phyloP scores from a whole-genome alignment of 129 eudicot species.

The Gnaphalium uliginosum region DNA sequence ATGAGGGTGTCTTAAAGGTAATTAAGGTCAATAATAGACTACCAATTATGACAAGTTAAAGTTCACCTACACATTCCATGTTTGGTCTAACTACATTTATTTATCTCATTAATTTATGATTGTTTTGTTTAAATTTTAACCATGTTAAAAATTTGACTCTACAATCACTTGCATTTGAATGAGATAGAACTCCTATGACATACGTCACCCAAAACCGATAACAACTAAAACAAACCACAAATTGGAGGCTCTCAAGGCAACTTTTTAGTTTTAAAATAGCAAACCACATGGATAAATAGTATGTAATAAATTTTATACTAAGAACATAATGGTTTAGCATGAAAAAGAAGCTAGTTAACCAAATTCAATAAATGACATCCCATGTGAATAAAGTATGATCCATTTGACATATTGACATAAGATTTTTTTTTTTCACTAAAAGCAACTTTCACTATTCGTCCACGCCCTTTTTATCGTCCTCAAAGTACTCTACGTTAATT shows the following conservation, averaged over 20 bases:
- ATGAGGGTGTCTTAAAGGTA: not conserved
- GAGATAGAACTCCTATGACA: not conserved
- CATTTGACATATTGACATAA: not conserved
- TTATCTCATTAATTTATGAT: not conserved
- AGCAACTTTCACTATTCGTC: slow-evolving; percentile 19
- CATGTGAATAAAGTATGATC: slow-evolving; percentile 28
- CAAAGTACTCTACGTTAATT: slow-evolving; percentile 12
- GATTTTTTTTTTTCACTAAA: not conserved
- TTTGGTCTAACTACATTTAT: slow-evolving; percentile 2
- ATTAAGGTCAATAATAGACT: not conserved
- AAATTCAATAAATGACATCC: slow-evolving; percentile 26
- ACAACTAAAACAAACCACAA: not conserved
- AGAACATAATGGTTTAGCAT: not conserved
- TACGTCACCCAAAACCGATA: not conserved
- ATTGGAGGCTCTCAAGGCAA: no score
- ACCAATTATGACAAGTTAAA: not conserved
- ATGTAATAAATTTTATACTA: not conserved
- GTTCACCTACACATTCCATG: not conserved
- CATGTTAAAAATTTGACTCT: not conserved
- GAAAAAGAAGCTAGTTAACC: slow-evolving; percentile 11
- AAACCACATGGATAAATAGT: slow-evolving; percentile 2
- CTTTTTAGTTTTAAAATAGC: not conserved
- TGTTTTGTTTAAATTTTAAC: not conserved
- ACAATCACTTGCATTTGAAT: not conserved
- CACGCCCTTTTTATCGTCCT: slow-evolving; percentile 16